phyloP scores from a whole-genome alignment of 371 early-diverging fungal species.

The Apophysomyces variabilis region DNA sequence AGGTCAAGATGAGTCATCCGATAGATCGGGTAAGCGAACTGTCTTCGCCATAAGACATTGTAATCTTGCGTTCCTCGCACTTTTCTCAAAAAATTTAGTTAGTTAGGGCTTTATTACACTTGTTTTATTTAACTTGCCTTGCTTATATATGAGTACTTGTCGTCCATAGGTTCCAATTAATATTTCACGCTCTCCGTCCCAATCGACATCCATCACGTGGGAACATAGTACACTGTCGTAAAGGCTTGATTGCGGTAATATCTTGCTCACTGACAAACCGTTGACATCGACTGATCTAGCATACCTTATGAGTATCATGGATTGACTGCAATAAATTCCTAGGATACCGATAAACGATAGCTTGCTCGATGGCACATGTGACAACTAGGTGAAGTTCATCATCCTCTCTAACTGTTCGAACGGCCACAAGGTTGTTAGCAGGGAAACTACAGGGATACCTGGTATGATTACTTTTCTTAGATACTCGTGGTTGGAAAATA shows the following conservation, averaged over 20 bases:
- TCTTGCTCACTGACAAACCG: constrained; percentile 44
- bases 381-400: constrained; percentile 58
- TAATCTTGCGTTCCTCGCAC: constrained; percentile 55
- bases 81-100: background rate
- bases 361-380: constrained; percentile 70
- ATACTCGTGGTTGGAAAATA: constrained; percentile 56
- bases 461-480: constrained; percentile 36
- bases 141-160: constrained; percentile 74
- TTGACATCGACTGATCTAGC: constrained; percentile 44
- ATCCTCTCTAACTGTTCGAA: constrained; percentile 25
- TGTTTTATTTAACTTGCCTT: constrained; percentile 29
- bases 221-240: constrained; percentile 72
- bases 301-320: constrained; percentile 3
- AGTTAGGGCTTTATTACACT: background rate
- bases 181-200: constrained; percentile 73
- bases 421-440: constrained; percentile 10
- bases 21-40: constrained; percentile 76
- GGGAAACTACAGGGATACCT: no score
- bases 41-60: constrained; percentile 67
- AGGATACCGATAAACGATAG: constrained; percentile 57
- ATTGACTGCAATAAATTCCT: background rate
- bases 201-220: constrained; percentile 77
- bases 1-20: constrained; percentile 69
- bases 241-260: constrained; percentile 60
- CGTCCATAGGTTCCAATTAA: constrained; percentile 77